Percentiles rank a stretch among this genome's conserved stretches.
Conservation (phyloP, 176 grass and related monocot species). For the Eleusine indica region DNA sequence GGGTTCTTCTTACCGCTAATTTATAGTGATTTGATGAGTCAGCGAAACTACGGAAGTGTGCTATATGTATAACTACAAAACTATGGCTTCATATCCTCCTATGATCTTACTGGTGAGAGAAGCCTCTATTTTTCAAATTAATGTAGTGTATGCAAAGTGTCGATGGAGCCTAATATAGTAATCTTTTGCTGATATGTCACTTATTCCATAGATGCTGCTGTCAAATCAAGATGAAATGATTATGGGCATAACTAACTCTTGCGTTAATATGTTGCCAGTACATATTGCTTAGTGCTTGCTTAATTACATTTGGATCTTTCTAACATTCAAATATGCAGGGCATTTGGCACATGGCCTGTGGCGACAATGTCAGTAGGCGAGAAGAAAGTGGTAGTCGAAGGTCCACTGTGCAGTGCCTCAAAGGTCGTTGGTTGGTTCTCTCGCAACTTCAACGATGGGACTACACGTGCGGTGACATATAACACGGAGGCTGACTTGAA, state of each 20-base stretch:
- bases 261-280: background rate
- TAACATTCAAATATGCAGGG: conserved; percentile 57
- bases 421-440: conserved; percentile 91
- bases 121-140: conserved; percentile 1
- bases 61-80: conserved; percentile 17
- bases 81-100: conserved; percentile 6
- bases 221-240: conserved; percentile 2
- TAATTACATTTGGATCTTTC: conserved; percentile 9
- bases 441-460: conserved; percentile 53
- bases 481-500: conserved; percentile 46
- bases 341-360: conserved; percentile 90
- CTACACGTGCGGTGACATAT: conserved; percentile 56
- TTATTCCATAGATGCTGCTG: background rate
- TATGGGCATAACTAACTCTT: background rate
- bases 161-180: conserved; percentile 16
- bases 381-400: conserved; percentile 71
- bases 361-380: conserved; percentile 67
- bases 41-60: conserved; percentile 3
- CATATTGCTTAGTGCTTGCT: conserved; percentile 12
- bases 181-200: background rate
- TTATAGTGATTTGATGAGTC: conserved; percentile 26
- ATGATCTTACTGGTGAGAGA: conserved; percentile 28
- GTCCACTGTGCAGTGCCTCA: conserved; percentile 75
- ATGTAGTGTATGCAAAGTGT: background rate
- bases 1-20: background rate